These are phyloP conservation scores for Plasmodium cynomolgi DNA, from an alignment of 169 alveolate genomes.

Conservation along the genomic window DNA sequence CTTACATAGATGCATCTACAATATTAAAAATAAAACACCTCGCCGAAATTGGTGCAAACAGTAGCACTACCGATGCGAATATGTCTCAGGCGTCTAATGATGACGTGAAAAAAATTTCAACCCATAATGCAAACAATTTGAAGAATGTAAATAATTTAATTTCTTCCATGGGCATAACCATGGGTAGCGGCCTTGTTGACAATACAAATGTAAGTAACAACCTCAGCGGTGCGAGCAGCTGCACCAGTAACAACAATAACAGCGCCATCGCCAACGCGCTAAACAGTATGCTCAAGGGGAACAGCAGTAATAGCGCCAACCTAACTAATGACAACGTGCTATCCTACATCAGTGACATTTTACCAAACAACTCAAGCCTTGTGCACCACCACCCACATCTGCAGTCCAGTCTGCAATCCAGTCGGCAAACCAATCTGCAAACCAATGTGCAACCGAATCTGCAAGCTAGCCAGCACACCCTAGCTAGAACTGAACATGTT, in stretches of 20 bases:
- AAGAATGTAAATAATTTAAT: conserved; percentile 18
- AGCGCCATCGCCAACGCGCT: conserved; percentile 1
- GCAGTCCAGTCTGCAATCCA: background rate
- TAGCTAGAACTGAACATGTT: background rate
- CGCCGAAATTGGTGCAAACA: conserved; percentile 19
- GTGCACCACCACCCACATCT: background rate
- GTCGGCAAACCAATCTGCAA: background rate
- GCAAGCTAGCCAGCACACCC: background rate
- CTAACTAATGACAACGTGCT: conserved; percentile 41
- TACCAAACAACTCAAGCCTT: conserved; percentile 29
- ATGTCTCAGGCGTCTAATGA: conserved; percentile 16
- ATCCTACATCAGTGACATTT: conserved; percentile 17
- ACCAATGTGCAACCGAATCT: background rate
- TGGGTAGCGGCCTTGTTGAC: background rate
- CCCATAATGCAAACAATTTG: conserved; percentile 17
- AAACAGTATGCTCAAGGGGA: conserved; percentile 4
- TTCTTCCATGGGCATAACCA: background rate
- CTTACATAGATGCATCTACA: conserved; percentile 71
- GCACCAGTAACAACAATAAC: conserved; percentile 4
- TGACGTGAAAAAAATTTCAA: conserved; percentile 9
- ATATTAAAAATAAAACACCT: conserved; percentile 56
- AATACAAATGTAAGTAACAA: conserved; percentile 10
- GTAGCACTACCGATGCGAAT: background rate
- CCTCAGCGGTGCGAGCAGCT: background rate
- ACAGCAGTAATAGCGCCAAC: background rate